Percentiles rank a stretch among this genome's conserved stretches.
phyloP scores from a whole-genome alignment of 2,329 filamentous ascomycete species.

The Fusarium liriodendri region DNA sequence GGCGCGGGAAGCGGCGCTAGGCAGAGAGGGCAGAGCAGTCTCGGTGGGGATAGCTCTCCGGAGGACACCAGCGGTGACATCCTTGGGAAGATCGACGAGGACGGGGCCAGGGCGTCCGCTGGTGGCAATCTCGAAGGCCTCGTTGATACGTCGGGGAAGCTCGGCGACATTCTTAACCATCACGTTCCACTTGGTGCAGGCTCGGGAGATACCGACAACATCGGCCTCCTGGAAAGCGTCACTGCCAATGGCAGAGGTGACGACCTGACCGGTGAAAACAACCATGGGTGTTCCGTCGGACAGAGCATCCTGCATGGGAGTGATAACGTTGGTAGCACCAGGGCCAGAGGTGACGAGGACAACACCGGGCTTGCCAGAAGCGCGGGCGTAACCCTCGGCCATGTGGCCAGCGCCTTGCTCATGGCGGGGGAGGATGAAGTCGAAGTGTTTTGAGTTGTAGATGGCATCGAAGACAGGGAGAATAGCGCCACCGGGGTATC shows the following conservation, averaged over 20 bases:
- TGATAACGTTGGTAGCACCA: slow-evolving; percentile 95
- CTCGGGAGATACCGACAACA: slow-evolving; percentile 90
- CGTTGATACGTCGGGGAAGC: slow-evolving; percentile 92
- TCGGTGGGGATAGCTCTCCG: slow-evolving; percentile 84
- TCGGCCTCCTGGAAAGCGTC: slow-evolving; percentile 99
- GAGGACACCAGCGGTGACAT: slow-evolving; percentile 89
- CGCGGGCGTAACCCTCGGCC: slow-evolving; percentile 96
- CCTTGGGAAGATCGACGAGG: slow-evolving; percentile 95
- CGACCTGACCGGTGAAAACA: slow-evolving; percentile 94
- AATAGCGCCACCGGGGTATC: slow-evolving; percentile 95
- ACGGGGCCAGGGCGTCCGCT: slow-evolving; percentile 94
- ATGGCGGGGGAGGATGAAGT: slow-evolving; percentile 94
- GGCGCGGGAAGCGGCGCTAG: slow-evolving; percentile 86
- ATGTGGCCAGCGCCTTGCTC: slow-evolving; percentile 99
- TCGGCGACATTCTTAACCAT: slow-evolving; percentile 98
- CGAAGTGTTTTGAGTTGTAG: slow-evolving; percentile 96
- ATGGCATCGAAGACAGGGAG: slow-evolving; percentile 98
- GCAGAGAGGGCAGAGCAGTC: slow-evolving; percentile 79
- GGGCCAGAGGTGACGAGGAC: slow-evolving; percentile 97
- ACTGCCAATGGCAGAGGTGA: slow-evolving; percentile 88
- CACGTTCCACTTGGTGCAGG: slow-evolving; percentile 99
- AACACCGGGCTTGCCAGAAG: slow-evolving; percentile 92
- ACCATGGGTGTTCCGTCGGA: slow-evolving; percentile 97
- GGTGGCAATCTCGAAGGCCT: slow-evolving; percentile 97
- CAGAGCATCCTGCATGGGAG: slow-evolving; percentile 94